Evolutionary conservation across 225 moss, liverwort and hornwort genomes (phyloP).

Genomic region (Asterella californica): DNA sequence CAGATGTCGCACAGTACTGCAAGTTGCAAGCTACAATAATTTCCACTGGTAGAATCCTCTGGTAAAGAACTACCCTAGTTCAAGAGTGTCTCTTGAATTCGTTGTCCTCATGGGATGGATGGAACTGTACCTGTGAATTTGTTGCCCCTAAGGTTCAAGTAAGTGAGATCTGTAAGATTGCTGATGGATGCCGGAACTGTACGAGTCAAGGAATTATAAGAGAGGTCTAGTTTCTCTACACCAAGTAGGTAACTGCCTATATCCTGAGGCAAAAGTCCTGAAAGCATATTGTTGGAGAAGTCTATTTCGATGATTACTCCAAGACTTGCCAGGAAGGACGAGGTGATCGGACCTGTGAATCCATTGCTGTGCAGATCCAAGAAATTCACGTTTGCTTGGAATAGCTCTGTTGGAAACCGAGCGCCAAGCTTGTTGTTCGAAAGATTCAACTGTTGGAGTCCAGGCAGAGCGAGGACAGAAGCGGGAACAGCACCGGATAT

Average conservation of each 20-base stretch:
- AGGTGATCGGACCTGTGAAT: conserved; percentile 5
- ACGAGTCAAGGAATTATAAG: not conserved
- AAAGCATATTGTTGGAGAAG: conserved; percentile 5
- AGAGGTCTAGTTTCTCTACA: conserved; percentile 7
- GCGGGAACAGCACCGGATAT: conserved; percentile 7
- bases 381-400: not conserved
- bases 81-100: too few relatives aligned
- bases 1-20: too few relatives aligned
- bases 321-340: not conserved
- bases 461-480: conserved; percentile 1
- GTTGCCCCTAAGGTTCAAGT: conserved; percentile 7
- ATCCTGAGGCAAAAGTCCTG: not conserved
- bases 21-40: too few relatives aligned
- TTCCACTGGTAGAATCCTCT: too few relatives aligned
- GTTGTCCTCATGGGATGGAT: too few relatives aligned
- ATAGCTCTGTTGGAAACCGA: not conserved
- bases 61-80: too few relatives aligned
- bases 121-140: not conserved
- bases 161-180: not conserved
- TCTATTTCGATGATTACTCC: not conserved
- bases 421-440: not conserved
- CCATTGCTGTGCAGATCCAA: conserved; percentile 11
- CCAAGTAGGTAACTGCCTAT: not conserved
- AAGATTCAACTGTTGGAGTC: not conserved
- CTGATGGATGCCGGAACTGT: conserved; percentile 8